Conservation (phyloP, 805 yeast genomes). For the Cephaloascus fragrans region DNA sequence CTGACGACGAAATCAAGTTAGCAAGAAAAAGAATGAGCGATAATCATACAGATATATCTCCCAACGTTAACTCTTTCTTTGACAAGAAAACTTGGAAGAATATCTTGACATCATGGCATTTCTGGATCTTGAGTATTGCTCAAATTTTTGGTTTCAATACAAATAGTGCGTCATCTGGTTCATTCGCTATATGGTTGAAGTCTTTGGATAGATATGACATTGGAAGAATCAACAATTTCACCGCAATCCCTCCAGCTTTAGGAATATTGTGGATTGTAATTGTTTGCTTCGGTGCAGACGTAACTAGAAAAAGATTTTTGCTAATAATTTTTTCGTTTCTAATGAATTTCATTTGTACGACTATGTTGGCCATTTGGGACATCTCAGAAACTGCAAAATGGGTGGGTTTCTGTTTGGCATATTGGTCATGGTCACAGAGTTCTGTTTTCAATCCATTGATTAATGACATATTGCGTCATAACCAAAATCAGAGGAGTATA, state of each 20-base stretch:
- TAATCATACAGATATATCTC: no score
- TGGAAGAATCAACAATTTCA: constrained; percentile 36
- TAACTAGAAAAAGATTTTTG: constrained; percentile 42
- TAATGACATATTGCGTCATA: constrained; percentile 47
- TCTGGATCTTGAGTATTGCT: constrained; percentile 45
- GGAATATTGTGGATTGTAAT: constrained; percentile 42
- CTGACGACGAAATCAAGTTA: constrained; percentile 26
- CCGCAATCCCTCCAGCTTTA: constrained; percentile 49
- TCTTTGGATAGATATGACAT: constrained; percentile 32
- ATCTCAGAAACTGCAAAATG: constrained; percentile 48
- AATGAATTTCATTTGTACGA: constrained; percentile 45
- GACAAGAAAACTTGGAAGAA: constrained; percentile 39
- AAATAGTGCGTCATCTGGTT: constrained; percentile 34
- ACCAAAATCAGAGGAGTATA: constrained; percentile 45
- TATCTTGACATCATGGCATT: constrained; percentile 47
- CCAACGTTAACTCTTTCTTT: no score
- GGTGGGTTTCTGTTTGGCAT: constrained; percentile 53
- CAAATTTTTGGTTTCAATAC: constrained; percentile 56
- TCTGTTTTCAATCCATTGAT: constrained; percentile 52
- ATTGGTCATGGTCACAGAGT: constrained; percentile 55
- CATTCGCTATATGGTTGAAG: constrained; percentile 49
- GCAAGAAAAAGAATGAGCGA: no score
- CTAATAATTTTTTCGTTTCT: constrained; percentile 43
- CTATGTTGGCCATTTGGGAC: constrained; percentile 49
- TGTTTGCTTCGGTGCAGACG: constrained; percentile 41